Evolutionary conservation across 2,329 filamentous ascomycete species (phyloP), one percentile per base, ranked within the genome.

Genomic region (Sclerotinia subarctica): DNA sequence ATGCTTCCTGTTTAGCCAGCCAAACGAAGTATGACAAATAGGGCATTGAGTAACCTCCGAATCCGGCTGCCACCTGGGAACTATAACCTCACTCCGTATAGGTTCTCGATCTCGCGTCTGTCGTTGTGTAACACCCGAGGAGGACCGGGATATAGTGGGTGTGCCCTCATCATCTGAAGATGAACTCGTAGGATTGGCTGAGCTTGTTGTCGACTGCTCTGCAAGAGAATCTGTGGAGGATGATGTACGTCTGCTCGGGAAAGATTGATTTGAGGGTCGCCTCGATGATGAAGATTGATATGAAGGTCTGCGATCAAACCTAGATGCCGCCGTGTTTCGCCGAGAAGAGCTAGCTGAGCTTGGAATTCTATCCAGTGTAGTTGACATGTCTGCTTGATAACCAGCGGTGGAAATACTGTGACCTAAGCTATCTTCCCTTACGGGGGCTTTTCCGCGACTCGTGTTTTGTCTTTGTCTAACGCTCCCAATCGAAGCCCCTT

Each of bases 61-160:
- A 78, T 98, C 94, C 5, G 93, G 91, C 80, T 97, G 94, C 94
- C 94, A 98, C 68, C 84, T 83, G 1, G 94, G 93, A 52, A 93
- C 80, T 24, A 85, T 79, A 70, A 90, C 52, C 52, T 71, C 59
- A 29, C 42, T 29, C 5, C 15, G 65, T 52, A n/a, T 21, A 42
- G 35, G 24, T 29, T 67, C 65, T 51, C 26, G 57, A 24, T 54
- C 65, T 21, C 65, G 54, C 49, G 29, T 26, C 13, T 63, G 49
- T 13, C 38, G 49, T 35, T 62, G 64, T 29, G 35, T 21, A 62
- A 59, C 24, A 26, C 29, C 46, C 7, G 46, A 62, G 32, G 56
- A 32, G 26, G 64, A 46, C 11, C 46, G 56, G 51, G 56, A 62
- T 53, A 67, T 52, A 51, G 54, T 67, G n/a, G 56, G 24, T 13